phyloP scores from a whole-genome alignment of 305 asterid genomes.

The Fraxinus ornus region DNA sequence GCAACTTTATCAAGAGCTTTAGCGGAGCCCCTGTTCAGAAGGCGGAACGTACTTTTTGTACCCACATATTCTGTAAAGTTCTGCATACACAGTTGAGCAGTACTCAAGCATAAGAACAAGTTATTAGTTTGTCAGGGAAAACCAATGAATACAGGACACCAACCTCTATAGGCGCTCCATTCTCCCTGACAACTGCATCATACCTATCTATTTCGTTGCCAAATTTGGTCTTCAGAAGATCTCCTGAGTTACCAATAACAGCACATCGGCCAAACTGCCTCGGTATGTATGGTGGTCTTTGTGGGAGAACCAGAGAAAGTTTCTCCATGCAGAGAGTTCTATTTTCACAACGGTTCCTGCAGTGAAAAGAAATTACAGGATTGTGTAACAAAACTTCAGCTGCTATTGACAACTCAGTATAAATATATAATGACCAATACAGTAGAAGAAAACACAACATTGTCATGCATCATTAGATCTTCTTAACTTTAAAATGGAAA shows the following conservation, averaged over 20 bases:
- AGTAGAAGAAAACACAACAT: not conserved
- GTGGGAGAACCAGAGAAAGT: constrained; percentile 87
- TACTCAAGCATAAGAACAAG: constrained; percentile 21
- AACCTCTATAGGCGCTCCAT: constrained; percentile 98
- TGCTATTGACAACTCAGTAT: not conserved
- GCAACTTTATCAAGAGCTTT: constrained; percentile 99
- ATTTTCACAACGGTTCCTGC: constrained; percentile 77
- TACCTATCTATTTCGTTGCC: constrained; percentile 85
- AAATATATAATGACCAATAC: not conserved
- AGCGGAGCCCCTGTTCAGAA: constrained; percentile 97
- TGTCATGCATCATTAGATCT: not conserved
- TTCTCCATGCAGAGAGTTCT: constrained; percentile 88
- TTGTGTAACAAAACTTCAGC: not conserved
- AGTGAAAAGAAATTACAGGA: constrained; percentile 13
- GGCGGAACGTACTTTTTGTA: constrained; percentile 91
- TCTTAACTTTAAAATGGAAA: not conserved
- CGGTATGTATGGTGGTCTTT: constrained; percentile 76
- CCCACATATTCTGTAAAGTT: constrained; percentile 87
- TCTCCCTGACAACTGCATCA: constrained; percentile 87
- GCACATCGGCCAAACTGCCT: constrained; percentile 86
- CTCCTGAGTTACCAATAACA: constrained; percentile 98
- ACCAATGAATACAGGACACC: constrained; percentile 14
- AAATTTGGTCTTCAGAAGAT: constrained; percentile 82
- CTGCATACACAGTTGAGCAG: constrained; percentile 41
- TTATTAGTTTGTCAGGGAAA: constrained; percentile 12